Conservation (phyloP, 148 eudicot species). For the Nepenthes gracilis region DNA sequence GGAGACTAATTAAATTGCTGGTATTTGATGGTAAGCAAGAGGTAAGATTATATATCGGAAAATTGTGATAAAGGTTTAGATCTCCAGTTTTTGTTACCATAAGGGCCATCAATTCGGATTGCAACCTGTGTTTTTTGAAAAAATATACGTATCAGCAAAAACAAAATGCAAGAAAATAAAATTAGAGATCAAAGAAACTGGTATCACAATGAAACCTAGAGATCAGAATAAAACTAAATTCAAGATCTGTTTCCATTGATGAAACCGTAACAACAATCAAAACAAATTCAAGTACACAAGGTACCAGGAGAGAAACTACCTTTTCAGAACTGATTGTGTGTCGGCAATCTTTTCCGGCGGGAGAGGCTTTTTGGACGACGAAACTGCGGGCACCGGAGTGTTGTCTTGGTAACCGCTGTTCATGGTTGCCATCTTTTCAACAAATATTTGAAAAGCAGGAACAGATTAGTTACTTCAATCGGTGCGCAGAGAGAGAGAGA, state of each 20-base stretch:
- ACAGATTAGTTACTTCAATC: not conserved
- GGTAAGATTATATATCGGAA: no score
- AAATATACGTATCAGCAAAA: not conserved
- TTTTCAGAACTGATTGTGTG: constrained; percentile 80
- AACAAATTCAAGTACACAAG: not conserved
- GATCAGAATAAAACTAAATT: no score
- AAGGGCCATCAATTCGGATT: constrained; percentile 87
- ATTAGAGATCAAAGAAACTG: constrained; percentile 2
- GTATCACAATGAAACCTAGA: not conserved
- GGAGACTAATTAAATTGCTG: not conserved
- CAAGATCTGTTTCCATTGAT: not conserved
- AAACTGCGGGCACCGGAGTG: constrained; percentile 19
- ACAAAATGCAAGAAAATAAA: not conserved
- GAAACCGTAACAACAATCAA: not conserved
- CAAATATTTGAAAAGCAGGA: not conserved
- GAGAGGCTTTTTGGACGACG: constrained; percentile 37
- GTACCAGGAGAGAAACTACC: constrained; percentile 19
- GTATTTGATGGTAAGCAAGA: not conserved
- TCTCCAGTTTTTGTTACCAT: constrained; percentile 44
- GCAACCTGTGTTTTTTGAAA: constrained; percentile 43
- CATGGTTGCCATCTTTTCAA: constrained; percentile 25
- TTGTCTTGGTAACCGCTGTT: constrained; percentile 37
- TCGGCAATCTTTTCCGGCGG: constrained; percentile 43
- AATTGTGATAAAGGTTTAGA: not conserved
- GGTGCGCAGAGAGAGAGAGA: constrained; percentile 2